Conservation (phyloP, 176 grass and related monocot species). For the Tillandsia leiboldiana region DNA sequence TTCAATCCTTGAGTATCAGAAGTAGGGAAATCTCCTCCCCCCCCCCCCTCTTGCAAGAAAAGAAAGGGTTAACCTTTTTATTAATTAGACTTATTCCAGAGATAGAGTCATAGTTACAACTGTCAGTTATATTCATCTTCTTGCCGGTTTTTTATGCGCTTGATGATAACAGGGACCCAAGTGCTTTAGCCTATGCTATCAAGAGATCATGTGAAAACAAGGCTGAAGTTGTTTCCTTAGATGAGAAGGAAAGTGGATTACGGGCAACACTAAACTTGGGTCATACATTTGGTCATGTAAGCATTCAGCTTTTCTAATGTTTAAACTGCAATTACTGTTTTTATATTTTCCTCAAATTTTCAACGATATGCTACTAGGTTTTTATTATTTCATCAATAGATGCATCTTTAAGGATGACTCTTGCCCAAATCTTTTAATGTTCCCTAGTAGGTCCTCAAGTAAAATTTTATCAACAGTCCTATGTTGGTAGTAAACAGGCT, state of each 20-base stretch:
- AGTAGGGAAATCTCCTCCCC: no score
- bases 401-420: background rate
- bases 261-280: slow-evolving; percentile 91
- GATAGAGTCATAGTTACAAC: background rate
- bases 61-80: background rate
- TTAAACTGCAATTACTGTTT: background rate
- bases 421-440: no score
- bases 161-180: slow-evolving; percentile 63
- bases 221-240: slow-evolving; percentile 88
- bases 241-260: slow-evolving; percentile 93
- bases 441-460: no score
- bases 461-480: no score
- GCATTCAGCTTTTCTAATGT: slow-evolving; percentile 20
- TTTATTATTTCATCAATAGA: background rate
- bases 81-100: background rate
- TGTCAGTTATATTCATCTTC: background rate
- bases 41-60: no score
- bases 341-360: background rate
- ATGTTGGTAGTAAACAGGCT: no score
- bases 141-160: slow-evolving; percentile 7
- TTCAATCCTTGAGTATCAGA: no score
- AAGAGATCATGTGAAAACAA: slow-evolving; percentile 99
- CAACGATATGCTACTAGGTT: background rate
- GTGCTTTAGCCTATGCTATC: slow-evolving; percentile 70
- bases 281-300: slow-evolving; percentile 97